These are phyloP conservation scores for Scutellaria barbata DNA, from an alignment of 257 asterid species.

Conservation along the genomic window DNA sequence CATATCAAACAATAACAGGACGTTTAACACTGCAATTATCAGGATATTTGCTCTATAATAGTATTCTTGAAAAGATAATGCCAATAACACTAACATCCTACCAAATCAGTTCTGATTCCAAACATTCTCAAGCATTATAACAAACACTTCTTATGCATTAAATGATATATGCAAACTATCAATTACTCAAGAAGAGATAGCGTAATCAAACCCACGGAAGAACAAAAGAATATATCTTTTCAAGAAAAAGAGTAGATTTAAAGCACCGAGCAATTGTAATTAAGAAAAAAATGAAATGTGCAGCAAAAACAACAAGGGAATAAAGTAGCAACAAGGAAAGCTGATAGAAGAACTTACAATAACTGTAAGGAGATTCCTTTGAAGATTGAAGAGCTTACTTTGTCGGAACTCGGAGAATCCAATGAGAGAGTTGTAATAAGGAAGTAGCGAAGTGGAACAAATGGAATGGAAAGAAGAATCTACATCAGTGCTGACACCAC, in stretches of 20 bases:
- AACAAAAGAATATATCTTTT: background rate
- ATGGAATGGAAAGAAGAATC: background rate
- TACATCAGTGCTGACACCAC: slow-evolving; percentile 29
- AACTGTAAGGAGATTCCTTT: background rate
- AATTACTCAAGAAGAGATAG: background rate
- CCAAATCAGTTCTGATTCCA: background rate
- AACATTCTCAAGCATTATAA: background rate
- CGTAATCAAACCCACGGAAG: background rate
- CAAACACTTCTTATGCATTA: background rate
- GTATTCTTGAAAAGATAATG: too few species aligned
- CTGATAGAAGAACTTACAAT: background rate
- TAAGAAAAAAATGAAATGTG: background rate
- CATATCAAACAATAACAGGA: background rate
- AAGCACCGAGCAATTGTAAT: background rate
- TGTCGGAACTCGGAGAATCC: slow-evolving; percentile 6
- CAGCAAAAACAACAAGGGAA: background rate
- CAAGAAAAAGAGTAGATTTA: background rate
- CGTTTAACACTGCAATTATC: background rate
- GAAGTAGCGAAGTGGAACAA: slow-evolving; percentile 20
- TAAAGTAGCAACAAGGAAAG: background rate
- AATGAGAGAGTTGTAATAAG: background rate
- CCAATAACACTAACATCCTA: background rate
- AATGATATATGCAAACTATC: background rate
- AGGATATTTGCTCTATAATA: background rate
- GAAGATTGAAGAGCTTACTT: slow-evolving; percentile 33